Percentiles rank a stretch among this genome's conserved stretches.
Conservation (phyloP, 257 asterid genomes). For the Primulina huaijiensis region DNA sequence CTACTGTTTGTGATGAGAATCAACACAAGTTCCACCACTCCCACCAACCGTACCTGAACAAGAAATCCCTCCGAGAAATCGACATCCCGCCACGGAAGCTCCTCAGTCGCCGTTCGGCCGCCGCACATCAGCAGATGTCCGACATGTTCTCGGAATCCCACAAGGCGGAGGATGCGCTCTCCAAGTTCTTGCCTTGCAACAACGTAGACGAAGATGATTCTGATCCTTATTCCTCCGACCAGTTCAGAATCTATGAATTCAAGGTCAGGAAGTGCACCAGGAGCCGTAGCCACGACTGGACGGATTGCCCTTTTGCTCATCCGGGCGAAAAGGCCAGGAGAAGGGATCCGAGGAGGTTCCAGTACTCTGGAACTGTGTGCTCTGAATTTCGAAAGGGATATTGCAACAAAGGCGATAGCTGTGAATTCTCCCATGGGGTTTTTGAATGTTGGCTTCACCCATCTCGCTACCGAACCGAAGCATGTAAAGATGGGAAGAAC, state of each 20-base stretch:
- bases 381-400: conserved; percentile 73
- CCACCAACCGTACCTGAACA: conserved; percentile 65
- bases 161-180: conserved; percentile 51
- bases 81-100: conserved; percentile 84
- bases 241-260: conserved; percentile 84
- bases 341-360: conserved; percentile 80
- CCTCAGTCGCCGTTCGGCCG: conserved; percentile 42
- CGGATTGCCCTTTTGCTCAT: conserved; percentile 95
- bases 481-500: conserved; percentile 92
- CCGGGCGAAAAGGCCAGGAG: conserved; percentile 95
- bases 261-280: conserved; percentile 88
- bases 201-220: conserved; percentile 43
- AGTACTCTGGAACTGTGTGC: conserved; percentile 77
- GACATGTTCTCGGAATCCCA: conserved; percentile 47
- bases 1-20: conserved; percentile 44
- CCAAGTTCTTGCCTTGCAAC: conserved; percentile 72
- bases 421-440: conserved; percentile 88
- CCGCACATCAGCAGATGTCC: conserved; percentile 8
- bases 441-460: conserved; percentile 99
- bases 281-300: conserved; percentile 97
- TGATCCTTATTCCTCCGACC: conserved; percentile 83
- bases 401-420: conserved; percentile 67
- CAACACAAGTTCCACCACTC: conserved; percentile 61
- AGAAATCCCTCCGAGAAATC: conserved; percentile 63
- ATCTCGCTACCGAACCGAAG: conserved; percentile 80